These are phyloP conservation scores for Trichosporon faecale DNA, from an alignment of 1,284 basidiomycete genomes.

Conservation along the genomic window DNA sequence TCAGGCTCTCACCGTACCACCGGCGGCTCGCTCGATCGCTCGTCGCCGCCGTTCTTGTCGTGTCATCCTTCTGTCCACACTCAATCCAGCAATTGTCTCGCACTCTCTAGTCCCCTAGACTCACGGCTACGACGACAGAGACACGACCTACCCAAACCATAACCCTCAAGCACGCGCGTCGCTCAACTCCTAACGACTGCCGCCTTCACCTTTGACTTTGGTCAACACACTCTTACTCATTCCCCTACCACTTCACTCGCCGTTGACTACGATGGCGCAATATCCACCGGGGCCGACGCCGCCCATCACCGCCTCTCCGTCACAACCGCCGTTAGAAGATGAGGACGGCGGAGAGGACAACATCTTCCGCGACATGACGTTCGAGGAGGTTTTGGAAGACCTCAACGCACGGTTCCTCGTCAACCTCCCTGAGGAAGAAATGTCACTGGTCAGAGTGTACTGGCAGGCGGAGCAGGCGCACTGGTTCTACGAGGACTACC, in stretches of 20 bases:
- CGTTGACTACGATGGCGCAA: background rate
- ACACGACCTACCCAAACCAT: background rate
- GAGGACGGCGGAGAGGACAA: constrained; percentile 39
- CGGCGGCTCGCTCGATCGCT: constrained; percentile 1
- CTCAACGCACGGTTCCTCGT: constrained; percentile 94
- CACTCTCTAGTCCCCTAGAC: background rate
- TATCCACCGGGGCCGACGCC: constrained; percentile 1
- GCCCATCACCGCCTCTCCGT: background rate
- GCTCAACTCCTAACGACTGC: background rate
- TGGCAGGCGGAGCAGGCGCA: constrained; percentile 99
- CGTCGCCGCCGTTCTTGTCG: background rate
- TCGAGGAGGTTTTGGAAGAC: constrained; percentile 72
- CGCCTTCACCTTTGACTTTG: background rate
- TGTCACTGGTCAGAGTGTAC: constrained; percentile 86
- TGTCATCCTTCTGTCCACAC: background rate
- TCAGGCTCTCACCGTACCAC: background rate
- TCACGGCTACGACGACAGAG: background rate
- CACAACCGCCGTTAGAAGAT: constrained; percentile 14
- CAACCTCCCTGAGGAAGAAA: constrained; percentile 91
- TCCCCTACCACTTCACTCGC: background rate
- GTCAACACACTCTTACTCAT: background rate
- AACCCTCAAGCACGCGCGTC: too few species aligned
- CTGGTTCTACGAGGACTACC: constrained; percentile 99
- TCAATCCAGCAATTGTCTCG: constrained; percentile 8
- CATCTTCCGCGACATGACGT: constrained; percentile 45